A percentile compares a stretch with the other conserved stretches of the same genome.
Conservation (phyloP, 2,329 filamentous ascomycete species). For the Nemania serpens region DNA sequence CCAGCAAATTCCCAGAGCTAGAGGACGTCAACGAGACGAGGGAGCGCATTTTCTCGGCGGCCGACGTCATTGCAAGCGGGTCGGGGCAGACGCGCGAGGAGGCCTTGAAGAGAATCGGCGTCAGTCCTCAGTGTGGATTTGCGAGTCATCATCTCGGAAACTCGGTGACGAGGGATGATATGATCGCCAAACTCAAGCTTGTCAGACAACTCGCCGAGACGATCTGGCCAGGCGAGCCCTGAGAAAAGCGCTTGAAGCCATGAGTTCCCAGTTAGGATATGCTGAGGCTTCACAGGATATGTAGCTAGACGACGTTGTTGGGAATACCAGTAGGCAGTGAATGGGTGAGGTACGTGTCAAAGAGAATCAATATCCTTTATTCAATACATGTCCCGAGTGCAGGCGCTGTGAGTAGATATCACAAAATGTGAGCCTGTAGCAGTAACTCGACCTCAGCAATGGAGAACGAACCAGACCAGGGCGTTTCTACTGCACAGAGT, state of each 20-base stretch:
- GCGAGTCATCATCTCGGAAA: slow-evolving; percentile 78
- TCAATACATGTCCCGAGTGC: not conserved
- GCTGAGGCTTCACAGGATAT: not conserved
- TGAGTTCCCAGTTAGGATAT: not conserved
- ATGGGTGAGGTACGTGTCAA: not conserved
- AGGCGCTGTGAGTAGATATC: too few relatives aligned
- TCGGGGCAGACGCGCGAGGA: slow-evolving; percentile 67
- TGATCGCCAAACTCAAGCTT: slow-evolving; percentile 73
- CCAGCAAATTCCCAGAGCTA: slow-evolving; percentile 65
- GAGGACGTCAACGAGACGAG: slow-evolving; percentile 67
- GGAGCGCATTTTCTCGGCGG: slow-evolving; percentile 61
- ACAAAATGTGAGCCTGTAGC: too few relatives aligned
- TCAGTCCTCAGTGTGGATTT: slow-evolving; percentile 77
- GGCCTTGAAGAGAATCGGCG: slow-evolving; percentile 68
- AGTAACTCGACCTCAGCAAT: too few relatives aligned
- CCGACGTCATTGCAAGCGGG: slow-evolving; percentile 71
- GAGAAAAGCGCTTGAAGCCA: not conserved
- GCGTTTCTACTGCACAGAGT: too few relatives aligned
- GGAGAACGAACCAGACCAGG: too few relatives aligned
- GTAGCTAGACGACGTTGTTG: not conserved
- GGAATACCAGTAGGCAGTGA: not conserved
- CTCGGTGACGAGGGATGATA: slow-evolving; percentile 68
- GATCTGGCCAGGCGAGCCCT: slow-evolving; percentile 63
- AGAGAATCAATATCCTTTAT: not conserved
- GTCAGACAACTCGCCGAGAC: slow-evolving; percentile 73